These are phyloP conservation scores for Monosporozyma unispora DNA, from an alignment of 805 yeast species.

Conservation along the genomic window DNA sequence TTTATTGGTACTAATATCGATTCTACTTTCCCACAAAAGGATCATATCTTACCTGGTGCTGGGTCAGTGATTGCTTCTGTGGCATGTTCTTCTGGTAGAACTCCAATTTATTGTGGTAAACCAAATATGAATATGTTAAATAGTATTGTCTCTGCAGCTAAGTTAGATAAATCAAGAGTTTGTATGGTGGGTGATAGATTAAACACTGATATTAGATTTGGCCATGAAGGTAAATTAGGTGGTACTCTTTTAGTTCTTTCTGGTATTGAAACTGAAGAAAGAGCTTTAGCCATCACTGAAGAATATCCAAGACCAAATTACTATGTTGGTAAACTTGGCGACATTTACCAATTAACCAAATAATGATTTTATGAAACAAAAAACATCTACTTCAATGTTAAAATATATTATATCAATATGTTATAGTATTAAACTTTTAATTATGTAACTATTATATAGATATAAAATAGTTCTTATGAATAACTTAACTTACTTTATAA, in stretches of 20 bases:
- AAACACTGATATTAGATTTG: slow-evolving; percentile 92
- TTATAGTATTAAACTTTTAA: neutral
- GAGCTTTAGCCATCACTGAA: slow-evolving; percentile 34
- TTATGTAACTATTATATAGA: neutral
- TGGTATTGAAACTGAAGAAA: slow-evolving; percentile 77
- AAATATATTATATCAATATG: neutral
- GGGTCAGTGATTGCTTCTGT: slow-evolving; percentile 81
- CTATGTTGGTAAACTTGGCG: slow-evolving; percentile 69
- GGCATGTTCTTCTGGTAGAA: slow-evolving; percentile 65
- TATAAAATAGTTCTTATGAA: neutral
- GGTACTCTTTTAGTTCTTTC: slow-evolving; percentile 82
- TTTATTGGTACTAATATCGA: slow-evolving; percentile 93
- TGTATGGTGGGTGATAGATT: slow-evolving; percentile 94
- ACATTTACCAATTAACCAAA: slow-evolving; percentile 45
- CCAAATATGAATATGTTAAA: slow-evolving; percentile 88
- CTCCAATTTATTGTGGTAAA: slow-evolving; percentile 88
- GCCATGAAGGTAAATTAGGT: slow-evolving; percentile 69
- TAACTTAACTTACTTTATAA: neutral
- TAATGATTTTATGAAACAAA: no score
- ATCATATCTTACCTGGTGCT: slow-evolving; percentile 84
- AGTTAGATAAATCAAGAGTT: slow-evolving; percentile 49
- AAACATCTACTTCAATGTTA: neutral
- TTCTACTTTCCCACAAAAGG: slow-evolving; percentile 87
- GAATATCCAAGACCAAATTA: slow-evolving; percentile 47
- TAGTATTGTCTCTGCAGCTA: slow-evolving; percentile 61